Percentiles rank a stretch among this genome's conserved stretches.
Evolutionary conservation across 441 rosid genomes (phyloP).

Genomic region (Populus hybrid): DNA sequence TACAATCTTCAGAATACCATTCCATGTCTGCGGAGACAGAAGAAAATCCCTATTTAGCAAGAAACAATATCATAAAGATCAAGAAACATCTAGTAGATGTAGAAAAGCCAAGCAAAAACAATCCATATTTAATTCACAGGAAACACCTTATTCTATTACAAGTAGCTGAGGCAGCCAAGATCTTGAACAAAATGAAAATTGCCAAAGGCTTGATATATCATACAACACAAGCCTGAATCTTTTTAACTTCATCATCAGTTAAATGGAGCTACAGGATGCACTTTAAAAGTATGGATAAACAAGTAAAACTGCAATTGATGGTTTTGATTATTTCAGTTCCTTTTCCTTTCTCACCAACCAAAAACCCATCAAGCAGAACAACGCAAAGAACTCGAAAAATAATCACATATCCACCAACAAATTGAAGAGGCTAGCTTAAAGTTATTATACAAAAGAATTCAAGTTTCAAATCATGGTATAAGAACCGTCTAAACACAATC

Average conservation of each 20-base stretch:
- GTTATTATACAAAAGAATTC: not conserved
- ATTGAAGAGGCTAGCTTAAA: not conserved
- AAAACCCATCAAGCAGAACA: not conserved
- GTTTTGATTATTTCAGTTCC: not conserved
- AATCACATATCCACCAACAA: not conserved
- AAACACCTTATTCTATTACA: not conserved
- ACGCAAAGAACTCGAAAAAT: not conserved
- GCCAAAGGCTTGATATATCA: not conserved
- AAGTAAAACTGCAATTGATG: not conserved
- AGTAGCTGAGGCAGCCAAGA: not conserved
- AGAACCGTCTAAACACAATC: not conserved
- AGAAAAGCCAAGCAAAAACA: not conserved
- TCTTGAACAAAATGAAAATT: not conserved
- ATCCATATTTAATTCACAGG: not conserved
- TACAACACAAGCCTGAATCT: not conserved
- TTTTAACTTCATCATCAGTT: not conserved
- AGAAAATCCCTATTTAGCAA: not conserved
- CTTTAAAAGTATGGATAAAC: not conserved
- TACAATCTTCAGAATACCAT: conserved; percentile 34
- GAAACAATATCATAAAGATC: not conserved
- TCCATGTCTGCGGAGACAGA: conserved; percentile 41
- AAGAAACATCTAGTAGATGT: not conserved
- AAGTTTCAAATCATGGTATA: not conserved
- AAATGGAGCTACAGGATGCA: not conserved
- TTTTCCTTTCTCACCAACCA: not conserved